Evolutionary conservation across 306 rosid species (phyloP).

Genomic region (Mimosa pudica): DNA sequence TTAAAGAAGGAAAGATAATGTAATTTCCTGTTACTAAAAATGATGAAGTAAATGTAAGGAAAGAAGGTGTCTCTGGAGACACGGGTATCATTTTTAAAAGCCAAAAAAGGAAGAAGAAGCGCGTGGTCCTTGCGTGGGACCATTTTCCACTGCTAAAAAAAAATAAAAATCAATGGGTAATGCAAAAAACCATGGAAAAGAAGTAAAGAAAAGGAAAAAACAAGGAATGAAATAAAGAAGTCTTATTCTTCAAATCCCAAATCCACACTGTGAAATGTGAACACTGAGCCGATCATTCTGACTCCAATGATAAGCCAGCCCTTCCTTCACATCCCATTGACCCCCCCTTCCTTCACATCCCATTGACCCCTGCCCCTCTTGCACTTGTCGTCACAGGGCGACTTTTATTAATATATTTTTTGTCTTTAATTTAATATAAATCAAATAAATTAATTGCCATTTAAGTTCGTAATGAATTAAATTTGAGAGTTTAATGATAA

Average conservation of each 20-base stretch:
- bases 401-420: too few relatives aligned
- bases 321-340: not conserved
- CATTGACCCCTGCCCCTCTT: not conserved
- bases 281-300: not conserved
- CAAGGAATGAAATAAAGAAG: not conserved
- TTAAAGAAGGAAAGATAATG: not conserved
- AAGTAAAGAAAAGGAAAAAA: too few relatives aligned
- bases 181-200: not conserved
- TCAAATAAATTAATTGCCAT: too few relatives aligned
- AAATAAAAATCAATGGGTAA: not conserved
- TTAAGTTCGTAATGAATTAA: too few relatives aligned
- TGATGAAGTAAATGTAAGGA: not conserved
- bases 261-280: not conserved
- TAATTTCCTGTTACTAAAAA: not conserved
- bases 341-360: not conserved
- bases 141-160: not conserved
- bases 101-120: not conserved
- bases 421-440: too few relatives aligned
- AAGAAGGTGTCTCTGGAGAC: not conserved
- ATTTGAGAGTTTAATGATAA: too few relatives aligned
- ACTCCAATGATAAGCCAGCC: not conserved
- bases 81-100: not conserved
- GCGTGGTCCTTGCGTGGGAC: not conserved
- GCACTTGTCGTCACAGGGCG: too few relatives aligned
- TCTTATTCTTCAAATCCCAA: not conserved